Percentiles rank a stretch among this genome's conserved stretches.
These are phyloP conservation scores for Aspergillus latus DNA, from an alignment of 2,329 filamentous ascomycete genomes.

Conservation along the genomic window DNA sequence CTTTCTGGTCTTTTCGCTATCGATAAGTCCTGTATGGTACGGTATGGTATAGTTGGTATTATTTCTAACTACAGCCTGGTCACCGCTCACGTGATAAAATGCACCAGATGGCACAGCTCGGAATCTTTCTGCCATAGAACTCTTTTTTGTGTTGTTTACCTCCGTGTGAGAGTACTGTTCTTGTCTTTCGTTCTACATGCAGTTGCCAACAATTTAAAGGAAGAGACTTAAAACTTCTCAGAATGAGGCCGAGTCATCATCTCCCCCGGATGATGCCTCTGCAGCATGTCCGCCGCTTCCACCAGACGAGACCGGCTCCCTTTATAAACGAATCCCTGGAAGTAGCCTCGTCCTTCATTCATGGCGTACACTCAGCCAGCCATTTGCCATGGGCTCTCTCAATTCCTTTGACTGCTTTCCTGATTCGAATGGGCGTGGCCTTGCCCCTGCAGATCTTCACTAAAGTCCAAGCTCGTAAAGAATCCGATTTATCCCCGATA, in stretches of 20 bases:
- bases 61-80: neutral
- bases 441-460: conserved; percentile 49
- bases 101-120: neutral
- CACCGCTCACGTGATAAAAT: conserved; percentile 13
- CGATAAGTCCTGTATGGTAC: conserved; percentile 11
- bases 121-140: conserved; percentile 9
- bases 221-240: neutral
- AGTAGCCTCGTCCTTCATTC: conserved; percentile 48
- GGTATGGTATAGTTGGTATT: conserved; percentile 2
- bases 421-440: conserved; percentile 50
- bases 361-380: conserved; percentile 51
- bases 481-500: conserved; percentile 46
- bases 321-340: conserved; percentile 46
- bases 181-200: conserved; percentile 2
- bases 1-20: conserved; percentile 17
- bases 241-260: conserved; percentile 7
- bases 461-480: conserved; percentile 41
- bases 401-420: conserved; percentile 56
- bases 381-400: conserved; percentile 56
- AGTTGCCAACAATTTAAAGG: neutral
- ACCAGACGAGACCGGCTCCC: conserved; percentile 46
- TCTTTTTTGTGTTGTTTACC: conserved; percentile 9
- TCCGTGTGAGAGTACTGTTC: conserved; percentile 5
- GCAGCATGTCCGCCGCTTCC: conserved; percentile 49
- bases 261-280: conserved; percentile 2